Base-by-base conservation (phyloP, 208 protist genomes). In the Wallacemonas collosoma region DNA sequence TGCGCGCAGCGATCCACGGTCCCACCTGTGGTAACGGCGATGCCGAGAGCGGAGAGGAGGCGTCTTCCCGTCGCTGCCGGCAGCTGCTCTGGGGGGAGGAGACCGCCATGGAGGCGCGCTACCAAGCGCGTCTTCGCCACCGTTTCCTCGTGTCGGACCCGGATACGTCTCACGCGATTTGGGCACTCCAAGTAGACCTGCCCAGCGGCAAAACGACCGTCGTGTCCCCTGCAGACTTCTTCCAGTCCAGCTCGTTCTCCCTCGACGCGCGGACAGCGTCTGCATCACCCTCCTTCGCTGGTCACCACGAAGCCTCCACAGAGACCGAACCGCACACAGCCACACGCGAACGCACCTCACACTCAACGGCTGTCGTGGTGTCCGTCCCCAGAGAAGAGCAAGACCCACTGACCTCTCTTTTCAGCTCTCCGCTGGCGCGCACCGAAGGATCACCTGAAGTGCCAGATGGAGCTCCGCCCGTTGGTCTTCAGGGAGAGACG, bases 81-180 rank as follows among this genome's bases (percentile, higher is more conserved):
- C 48, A 67, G 39, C 17, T 68, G 35, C 60, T 80, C 4, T 80
- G 79, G 73, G 43, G 66, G n/a, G 82, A 82, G 39, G 70, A 82
- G 65, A 55, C 35, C 1, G 54, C 60, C 44, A 61, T 73, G 38
- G 56, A 79, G 56, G 55, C 43, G 36, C 41, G 14, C 36, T 72
- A 56, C 15, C 44, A 68, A 35, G 47, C 44, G 0, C 72, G 63
- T 9, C 70, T 83, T 50, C 60, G 68, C 4, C 80, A 94, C 68
- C 77, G 77, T 58, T 85, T 90, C 68, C 62, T 94, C 45, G 71
- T 92, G 17, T 75, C 80, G 3, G 85, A 91, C 72, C 71, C 63
- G 3, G 53, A 36, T 2, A 63, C 69, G 12, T 65, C 58, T 43
- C 84, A 94, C 68, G 79, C 89, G 5, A 85, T 94, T 48, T 94